Evolutionary conservation across 2,329 filamentous ascomycete species (phyloP), one percentile per base, ranked within the genome.

Genomic region (Scopulariopsis brevicaulis): DNA sequence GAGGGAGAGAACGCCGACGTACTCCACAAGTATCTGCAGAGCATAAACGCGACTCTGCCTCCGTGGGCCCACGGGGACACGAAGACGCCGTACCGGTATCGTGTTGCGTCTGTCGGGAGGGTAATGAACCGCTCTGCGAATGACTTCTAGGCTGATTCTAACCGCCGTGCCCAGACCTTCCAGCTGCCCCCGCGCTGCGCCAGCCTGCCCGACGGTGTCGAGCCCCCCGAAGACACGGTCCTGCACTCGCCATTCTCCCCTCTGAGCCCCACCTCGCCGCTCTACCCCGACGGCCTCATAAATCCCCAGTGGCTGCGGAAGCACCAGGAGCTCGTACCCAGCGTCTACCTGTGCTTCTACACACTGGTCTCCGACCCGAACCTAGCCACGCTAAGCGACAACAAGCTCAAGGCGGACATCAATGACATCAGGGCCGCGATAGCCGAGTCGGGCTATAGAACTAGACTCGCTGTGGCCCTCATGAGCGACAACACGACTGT

Each of bases 221-320:
- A 80, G 55, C 66, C 71, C 3, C 72, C 78, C 57, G 70, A 73
- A 43, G 71, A 77, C 20, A 73, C 78, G 60, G 75, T 84, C n/a
- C 74, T 96, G 4, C 93, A 97, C 70, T 97, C 94, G 14, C 90
- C 92, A 1, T 84, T 96, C 63, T 97, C 94, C 2, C 94, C 93
- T 1, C 78, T 97, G 34, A 94, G 89, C 46, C 91, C 92, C 3
- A 81, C 80, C 8, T 96, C 93, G 8, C 77, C 84, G 2, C 79
- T 95, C 2, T 97, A 94, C 67, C 92, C 93, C 8, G 94, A 97
- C 72, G 94, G 93, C 4, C 76, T 96, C 59, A 84, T 96, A 68
- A 84, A 91, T 60, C 80, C 86, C 22, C 73, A 82, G 60, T 99
- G 93, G 93, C 77, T 96, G 58, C 82, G 83, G 60, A 99, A 97